Conservation (phyloP, 2,329 filamentous ascomycete species). For the Ustulina deusta region DNA sequence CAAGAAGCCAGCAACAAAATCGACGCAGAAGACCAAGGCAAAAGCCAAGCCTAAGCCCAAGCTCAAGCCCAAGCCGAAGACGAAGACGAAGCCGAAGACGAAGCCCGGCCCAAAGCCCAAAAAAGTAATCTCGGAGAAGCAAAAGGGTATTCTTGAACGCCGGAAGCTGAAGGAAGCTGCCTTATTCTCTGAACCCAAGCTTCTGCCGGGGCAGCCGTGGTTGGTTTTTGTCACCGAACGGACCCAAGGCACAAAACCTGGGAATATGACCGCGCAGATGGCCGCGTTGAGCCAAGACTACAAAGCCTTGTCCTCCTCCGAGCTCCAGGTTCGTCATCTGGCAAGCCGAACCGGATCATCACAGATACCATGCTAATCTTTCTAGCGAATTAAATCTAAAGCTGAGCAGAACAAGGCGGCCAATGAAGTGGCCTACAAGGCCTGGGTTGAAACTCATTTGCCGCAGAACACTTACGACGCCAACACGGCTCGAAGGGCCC, state of each 20-base stretch:
- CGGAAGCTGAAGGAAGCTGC: constrained; percentile 55
- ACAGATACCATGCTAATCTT: constrained; percentile 31
- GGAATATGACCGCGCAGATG: constrained; percentile 43
- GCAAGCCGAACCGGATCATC: background rate
- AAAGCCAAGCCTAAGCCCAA: constrained; percentile 13
- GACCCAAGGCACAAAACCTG: constrained; percentile 43
- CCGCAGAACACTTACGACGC: constrained; percentile 57
- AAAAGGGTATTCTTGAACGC: constrained; percentile 44
- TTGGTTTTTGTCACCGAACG: constrained; percentile 53
- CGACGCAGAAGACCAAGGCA: constrained; percentile 21
- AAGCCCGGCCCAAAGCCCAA: constrained; percentile 19
- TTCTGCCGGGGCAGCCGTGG: constrained; percentile 53
- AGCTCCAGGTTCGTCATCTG: constrained; percentile 58
- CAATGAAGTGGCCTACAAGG: constrained; percentile 57
- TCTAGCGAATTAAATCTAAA: constrained; percentile 53
- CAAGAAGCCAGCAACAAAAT: constrained; percentile 39
- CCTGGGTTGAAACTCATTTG: constrained; percentile 62
- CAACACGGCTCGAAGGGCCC: constrained; percentile 60
- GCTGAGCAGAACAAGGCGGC: constrained; percentile 55
- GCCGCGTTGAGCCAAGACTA: constrained; percentile 51
- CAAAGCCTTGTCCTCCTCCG: constrained; percentile 55
- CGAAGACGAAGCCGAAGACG: constrained; percentile 1
- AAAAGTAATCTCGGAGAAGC: constrained; percentile 38
- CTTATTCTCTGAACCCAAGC: constrained; percentile 56
- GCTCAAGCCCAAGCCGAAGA: constrained; percentile 3